These are phyloP conservation scores for Przewalskia tangutica DNA, from an alignment of 257 asterid genomes.

Conservation along the genomic window DNA sequence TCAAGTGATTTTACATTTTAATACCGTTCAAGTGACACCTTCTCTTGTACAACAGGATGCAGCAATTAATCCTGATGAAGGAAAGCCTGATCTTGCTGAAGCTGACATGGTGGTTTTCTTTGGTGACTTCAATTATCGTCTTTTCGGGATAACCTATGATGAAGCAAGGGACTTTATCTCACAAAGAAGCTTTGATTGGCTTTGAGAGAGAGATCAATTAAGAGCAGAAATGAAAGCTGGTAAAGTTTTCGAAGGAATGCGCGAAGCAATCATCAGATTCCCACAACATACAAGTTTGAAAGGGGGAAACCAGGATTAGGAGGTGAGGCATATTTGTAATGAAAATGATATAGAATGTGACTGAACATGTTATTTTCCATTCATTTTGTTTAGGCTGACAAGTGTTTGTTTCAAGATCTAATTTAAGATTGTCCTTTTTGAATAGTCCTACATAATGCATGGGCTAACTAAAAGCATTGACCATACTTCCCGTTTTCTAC, in stretches of 20 bases:
- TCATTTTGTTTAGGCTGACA: neutral
- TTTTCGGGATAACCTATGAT: slow-evolving; percentile 87
- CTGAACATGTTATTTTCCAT: neutral
- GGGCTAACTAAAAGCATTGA: neutral
- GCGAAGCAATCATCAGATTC: slow-evolving; percentile 78
- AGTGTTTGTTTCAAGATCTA: neutral
- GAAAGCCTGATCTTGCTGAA: slow-evolving; percentile 83
- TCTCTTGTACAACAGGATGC: slow-evolving; percentile 26
- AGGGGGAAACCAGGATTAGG: slow-evolving; percentile 87
- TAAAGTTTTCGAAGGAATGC: slow-evolving; percentile 92
- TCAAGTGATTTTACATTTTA: neutral
- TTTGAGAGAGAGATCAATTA: slow-evolving; percentile 86
- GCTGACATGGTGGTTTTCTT: slow-evolving; percentile 76
- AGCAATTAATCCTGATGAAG: slow-evolving; percentile 46
- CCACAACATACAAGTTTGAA: slow-evolving; percentile 97
- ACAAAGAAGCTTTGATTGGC: slow-evolving; percentile 96
- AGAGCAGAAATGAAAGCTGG: slow-evolving; percentile 91
- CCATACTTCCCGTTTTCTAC: neutral
- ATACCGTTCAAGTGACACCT: neutral
- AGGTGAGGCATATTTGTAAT: slow-evolving; percentile 33
- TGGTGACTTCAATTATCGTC: slow-evolving; percentile 96
- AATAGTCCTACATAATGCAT: neutral
- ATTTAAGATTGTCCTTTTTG: neutral
- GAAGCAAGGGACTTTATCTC: slow-evolving; percentile 97
- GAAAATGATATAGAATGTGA: neutral